These are phyloP conservation scores for Rehmannia glutinosa DNA, from an alignment of 257 asterid species.

Conservation along the genomic window DNA sequence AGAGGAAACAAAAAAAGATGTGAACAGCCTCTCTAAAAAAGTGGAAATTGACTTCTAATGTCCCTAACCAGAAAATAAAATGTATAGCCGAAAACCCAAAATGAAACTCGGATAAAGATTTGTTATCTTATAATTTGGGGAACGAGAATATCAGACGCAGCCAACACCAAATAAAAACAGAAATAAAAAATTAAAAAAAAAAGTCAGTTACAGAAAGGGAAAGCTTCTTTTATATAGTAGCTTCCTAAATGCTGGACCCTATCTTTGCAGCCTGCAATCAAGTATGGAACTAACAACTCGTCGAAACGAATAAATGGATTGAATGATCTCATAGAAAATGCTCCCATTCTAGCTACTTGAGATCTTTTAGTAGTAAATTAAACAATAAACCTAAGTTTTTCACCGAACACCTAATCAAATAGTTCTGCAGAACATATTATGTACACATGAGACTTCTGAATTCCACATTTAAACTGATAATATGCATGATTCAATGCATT, in stretches of 20 bases:
- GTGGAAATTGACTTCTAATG: constrained; percentile 7
- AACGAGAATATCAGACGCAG: background rate
- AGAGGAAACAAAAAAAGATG: background rate
- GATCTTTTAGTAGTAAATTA: constrained; percentile 19
- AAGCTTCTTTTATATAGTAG: background rate
- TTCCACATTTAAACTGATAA: background rate
- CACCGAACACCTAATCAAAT: constrained; percentile 5
- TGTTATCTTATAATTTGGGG: background rate
- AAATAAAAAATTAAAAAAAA: background rate
- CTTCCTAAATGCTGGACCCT: background rate
- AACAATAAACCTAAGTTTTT: background rate
- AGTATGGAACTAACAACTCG: background rate
- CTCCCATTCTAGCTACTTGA: background rate
- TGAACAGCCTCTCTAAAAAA: constrained; percentile 9
- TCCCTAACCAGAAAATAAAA: background rate
- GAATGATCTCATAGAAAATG: background rate
- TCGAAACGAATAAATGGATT: background rate
- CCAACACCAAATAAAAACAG: background rate
- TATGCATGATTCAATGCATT: background rate
- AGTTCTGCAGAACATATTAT: background rate
- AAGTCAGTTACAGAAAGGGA: background rate
- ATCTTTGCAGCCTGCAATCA: constrained; percentile 12
- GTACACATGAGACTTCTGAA: background rate
- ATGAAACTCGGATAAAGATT: no score
- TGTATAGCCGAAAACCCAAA: constrained; percentile 1